These are phyloP conservation scores for Nidula microcarpa DNA, from an alignment of 768 basidiomycete species.

Conservation along the genomic window DNA sequence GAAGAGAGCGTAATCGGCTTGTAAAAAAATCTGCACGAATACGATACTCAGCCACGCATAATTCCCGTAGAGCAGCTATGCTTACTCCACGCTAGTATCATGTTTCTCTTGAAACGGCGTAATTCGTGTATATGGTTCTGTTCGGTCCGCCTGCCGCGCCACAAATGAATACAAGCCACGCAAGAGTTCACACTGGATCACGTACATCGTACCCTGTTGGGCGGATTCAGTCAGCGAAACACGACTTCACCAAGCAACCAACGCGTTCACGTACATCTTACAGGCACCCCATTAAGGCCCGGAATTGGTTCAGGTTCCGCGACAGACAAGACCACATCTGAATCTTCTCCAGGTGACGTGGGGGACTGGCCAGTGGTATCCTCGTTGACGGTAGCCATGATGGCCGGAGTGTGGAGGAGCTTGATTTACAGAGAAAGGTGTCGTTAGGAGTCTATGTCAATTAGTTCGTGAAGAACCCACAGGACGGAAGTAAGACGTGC, in stretches of 20 bases:
- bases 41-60: neutral
- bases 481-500: neutral
- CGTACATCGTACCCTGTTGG: conserved; percentile 80
- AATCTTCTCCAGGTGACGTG: conserved; percentile 59
- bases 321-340: conserved; percentile 49
- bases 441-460: neutral
- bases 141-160: conserved; percentile 66
- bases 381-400: conserved; percentile 19
- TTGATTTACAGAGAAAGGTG: conserved; percentile 8
- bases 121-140: conserved; percentile 80
- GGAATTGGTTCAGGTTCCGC: conserved; percentile 66
- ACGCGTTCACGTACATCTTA: conserved; percentile 63
- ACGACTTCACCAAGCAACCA: conserved; percentile 6
- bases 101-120: conserved; percentile 79
- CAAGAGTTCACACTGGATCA: conserved; percentile 16
- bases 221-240: conserved; percentile 11
- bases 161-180: conserved; percentile 12
- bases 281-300: conserved; percentile 70
- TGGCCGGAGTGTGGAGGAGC: conserved; percentile 11
- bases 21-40: conserved; percentile 71
- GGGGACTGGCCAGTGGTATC: conserved; percentile 37
- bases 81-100: conserved; percentile 82
- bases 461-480: neutral
- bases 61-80: conserved; percentile 4
- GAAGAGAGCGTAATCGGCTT: conserved; percentile 79